These are phyloP conservation scores for Lyophyllum semitale DNA, from an alignment of 768 basidiomycete species.

Conservation along the genomic window DNA sequence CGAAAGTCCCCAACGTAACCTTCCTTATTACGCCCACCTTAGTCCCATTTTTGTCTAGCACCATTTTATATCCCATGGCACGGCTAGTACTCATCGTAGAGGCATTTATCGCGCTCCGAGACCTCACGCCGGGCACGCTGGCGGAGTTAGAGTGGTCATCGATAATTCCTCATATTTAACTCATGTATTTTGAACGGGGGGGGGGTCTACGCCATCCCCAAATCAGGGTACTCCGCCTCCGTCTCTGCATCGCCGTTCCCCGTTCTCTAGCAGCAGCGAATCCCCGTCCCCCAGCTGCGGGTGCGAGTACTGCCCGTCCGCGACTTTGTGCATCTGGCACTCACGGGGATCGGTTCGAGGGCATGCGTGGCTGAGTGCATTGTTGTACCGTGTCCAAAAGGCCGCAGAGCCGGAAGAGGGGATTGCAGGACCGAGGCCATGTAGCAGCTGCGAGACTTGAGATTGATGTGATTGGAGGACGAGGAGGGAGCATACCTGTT, in stretches of 20 bases:
- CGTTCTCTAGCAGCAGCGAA: conserved; percentile 86
- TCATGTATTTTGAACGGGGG: too few species aligned
- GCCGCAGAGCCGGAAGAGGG: conserved; percentile 80
- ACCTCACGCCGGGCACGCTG: too few species aligned
- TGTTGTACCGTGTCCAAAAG: conserved; percentile 80
- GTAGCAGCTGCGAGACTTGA: conserved; percentile 69
- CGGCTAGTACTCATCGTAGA: too few species aligned
- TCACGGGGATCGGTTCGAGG: conserved; percentile 69
- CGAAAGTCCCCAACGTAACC: too few species aligned
- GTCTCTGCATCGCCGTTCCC: conserved; percentile 72
- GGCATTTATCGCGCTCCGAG: too few species aligned
- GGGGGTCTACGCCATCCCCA: too few species aligned
- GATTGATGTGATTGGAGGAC: neutral
- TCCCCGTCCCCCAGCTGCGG: conserved; percentile 76
- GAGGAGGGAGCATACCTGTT: conserved; percentile 56
- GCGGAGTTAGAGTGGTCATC: too few species aligned
- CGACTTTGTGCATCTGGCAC: conserved; percentile 92
- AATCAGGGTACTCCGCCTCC: conserved; percentile 97
- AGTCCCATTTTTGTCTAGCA: too few species aligned
- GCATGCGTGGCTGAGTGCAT: conserved; percentile 48
- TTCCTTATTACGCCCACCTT: too few species aligned
- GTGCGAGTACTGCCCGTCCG: conserved; percentile 88
- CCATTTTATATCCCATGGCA: too few species aligned
- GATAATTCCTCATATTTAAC: too few species aligned
- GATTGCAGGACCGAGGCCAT: conserved; percentile 94